phyloP scores from a whole-genome alignment of 2,329 filamentous ascomycete genomes.

The Ophiostoma sp. region DNA sequence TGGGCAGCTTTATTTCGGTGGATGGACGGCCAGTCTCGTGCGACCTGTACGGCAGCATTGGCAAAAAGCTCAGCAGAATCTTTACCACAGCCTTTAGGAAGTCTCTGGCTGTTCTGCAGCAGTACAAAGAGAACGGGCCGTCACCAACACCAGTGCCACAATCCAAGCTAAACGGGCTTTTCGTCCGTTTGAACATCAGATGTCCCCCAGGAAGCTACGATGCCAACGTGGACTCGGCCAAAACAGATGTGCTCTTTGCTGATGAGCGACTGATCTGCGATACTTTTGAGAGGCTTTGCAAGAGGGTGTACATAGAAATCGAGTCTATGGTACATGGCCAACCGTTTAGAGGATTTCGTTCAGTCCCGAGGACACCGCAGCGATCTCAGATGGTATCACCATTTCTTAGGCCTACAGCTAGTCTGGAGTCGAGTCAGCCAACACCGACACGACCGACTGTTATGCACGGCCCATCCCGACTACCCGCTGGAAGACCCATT shows the following conservation, averaged over 20 bases:
- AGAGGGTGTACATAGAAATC: background rate
- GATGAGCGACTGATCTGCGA: constrained; percentile 45
- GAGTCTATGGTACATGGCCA: background rate
- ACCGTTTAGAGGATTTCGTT: background rate
- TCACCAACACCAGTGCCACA: background rate
- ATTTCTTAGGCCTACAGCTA: background rate
- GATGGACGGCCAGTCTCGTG: constrained; percentile 61
- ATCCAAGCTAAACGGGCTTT: constrained; percentile 44
- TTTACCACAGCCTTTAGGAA: constrained; percentile 48
- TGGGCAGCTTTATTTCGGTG: constrained; percentile 60
- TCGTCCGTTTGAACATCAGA: constrained; percentile 58
- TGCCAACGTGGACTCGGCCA: constrained; percentile 64
- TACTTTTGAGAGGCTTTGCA: constrained; percentile 44
- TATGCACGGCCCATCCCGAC: background rate
- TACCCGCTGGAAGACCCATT: background rate
- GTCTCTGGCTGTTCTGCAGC: constrained; percentile 22
- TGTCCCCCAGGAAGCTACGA: constrained; percentile 63
- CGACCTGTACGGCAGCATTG: constrained; percentile 48
- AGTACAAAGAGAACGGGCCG: background rate
- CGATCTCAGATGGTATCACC: background rate
- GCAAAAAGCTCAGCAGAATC: constrained; percentile 53
- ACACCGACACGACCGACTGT: background rate
- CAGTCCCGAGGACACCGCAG: constrained; percentile 12
- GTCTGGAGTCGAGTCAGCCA: background rate
- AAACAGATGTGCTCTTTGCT: constrained; percentile 65